Conservation (phyloP, 768 basidiomycete genomes). For the Rhizopogon vesiculosus region DNA sequence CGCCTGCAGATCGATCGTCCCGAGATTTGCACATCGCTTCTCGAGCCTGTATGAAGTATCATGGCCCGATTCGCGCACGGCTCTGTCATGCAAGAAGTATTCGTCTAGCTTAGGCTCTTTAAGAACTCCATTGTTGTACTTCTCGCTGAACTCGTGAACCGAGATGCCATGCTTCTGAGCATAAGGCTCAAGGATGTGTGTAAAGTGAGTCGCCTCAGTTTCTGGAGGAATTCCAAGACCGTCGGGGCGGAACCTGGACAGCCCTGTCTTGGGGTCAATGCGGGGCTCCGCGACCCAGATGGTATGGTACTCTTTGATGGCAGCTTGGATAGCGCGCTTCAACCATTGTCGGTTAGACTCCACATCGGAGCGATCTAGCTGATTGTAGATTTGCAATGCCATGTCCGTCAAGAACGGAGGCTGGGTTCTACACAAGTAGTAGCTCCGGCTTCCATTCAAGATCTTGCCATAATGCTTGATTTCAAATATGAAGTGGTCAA, state of each 20-base stretch:
- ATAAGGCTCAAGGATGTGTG: constrained; percentile 93
- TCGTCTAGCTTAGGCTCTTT: constrained; percentile 89
- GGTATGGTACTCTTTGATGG: constrained; percentile 98
- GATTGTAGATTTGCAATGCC: constrained; percentile 96
- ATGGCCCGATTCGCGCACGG: constrained; percentile 94
- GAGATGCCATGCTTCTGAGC: constrained; percentile 90
- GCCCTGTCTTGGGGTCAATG: constrained; percentile 89
- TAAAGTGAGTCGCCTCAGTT: constrained; percentile 98
- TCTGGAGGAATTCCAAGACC: constrained; percentile 97
- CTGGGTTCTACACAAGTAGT: constrained; percentile 93
- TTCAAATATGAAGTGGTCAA: constrained; percentile 99
- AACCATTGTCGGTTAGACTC: constrained; percentile 83
- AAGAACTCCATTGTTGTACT: constrained; percentile 83
- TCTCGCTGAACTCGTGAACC: constrained; percentile 93
- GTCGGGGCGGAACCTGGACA: constrained; percentile 91
- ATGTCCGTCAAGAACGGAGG: constrained; percentile 99
- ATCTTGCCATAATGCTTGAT: constrained; percentile 98
- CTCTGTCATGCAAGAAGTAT: constrained; percentile 95
- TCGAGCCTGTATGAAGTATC: constrained; percentile 97
- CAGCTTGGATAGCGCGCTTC: constrained; percentile 92
- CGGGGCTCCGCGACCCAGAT: constrained; percentile 96
- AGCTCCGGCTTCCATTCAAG: constrained; percentile 91
- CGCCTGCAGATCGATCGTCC: constrained; percentile 93
- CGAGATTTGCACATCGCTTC: constrained; percentile 95
- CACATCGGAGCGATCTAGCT: constrained; percentile 81